phyloP scores from a whole-genome alignment of 352 stramenopile species.

The Pythium rhizo-oryzae region DNA sequence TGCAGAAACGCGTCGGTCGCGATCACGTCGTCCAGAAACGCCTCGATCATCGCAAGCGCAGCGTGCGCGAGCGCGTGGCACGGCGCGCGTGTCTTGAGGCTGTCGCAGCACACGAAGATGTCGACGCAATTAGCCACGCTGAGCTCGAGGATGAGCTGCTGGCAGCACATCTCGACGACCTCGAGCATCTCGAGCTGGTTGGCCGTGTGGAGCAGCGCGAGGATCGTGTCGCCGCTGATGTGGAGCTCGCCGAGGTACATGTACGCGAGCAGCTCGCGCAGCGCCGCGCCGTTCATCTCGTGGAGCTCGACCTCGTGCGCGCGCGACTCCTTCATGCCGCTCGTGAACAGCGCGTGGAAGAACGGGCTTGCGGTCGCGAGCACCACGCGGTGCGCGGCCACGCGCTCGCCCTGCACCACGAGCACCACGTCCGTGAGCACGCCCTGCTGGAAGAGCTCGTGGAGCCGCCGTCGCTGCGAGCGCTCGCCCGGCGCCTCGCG shows the following conservation, averaged over 20 bases:
- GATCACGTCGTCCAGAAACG: slow-evolving; percentile 60
- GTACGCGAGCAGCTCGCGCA: slow-evolving; percentile 58
- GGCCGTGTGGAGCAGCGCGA: slow-evolving; percentile 61
- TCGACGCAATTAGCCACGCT: slow-evolving; percentile 69
- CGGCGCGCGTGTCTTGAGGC: slow-evolving; percentile 47
- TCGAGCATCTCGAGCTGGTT: slow-evolving; percentile 74
- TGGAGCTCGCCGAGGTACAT: slow-evolving; percentile 72
- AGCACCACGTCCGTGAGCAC: slow-evolving; percentile 72
- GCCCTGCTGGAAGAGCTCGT: slow-evolving; percentile 43
- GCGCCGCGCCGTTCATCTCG: slow-evolving; percentile 45
- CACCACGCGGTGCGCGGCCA: slow-evolving; percentile 66
- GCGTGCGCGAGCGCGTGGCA: slow-evolving; percentile 60
- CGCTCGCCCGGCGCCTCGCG: slow-evolving; percentile 5
- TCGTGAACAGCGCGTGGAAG: slow-evolving; percentile 78
- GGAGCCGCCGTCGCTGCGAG: slow-evolving; percentile 47
- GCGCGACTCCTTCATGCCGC: slow-evolving; percentile 66
- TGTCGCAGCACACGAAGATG: slow-evolving; percentile 70
- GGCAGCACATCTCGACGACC: slow-evolving; percentile 74
- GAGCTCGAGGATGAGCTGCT: slow-evolving; percentile 74
- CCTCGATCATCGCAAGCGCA: slow-evolving; percentile 63
- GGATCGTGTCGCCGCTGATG: slow-evolving; percentile 59
- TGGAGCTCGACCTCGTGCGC: slow-evolving; percentile 51
- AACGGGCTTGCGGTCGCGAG: slow-evolving; percentile 66
- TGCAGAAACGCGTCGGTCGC: slow-evolving; percentile 61
- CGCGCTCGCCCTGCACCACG: slow-evolving; percentile 46